Percentiles rank a stretch among this genome's conserved stretches.
Conservation (phyloP, 495 filamentous ascomycete species). For the Monascus purpureus region DNA sequence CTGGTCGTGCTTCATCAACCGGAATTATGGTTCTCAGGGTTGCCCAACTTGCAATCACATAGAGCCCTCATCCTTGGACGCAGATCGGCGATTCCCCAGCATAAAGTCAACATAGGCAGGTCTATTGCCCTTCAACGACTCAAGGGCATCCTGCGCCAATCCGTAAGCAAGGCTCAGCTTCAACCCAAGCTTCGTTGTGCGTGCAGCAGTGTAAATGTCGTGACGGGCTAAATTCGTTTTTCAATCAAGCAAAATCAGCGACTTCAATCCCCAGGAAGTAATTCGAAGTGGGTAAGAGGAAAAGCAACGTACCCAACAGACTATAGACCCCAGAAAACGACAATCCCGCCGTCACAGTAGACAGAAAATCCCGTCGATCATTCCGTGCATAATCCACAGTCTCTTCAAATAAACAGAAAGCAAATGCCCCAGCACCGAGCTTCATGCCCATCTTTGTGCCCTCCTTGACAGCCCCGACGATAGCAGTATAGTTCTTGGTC, state of each 20-base stretch:
- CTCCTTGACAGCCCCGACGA: conserved; percentile 59
- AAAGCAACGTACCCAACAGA: conserved; percentile 52
- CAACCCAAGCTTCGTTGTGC: conserved; percentile 69
- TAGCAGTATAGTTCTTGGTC: conserved; percentile 79
- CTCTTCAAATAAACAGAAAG: conserved; percentile 67
- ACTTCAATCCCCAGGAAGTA: conserved; percentile 6
- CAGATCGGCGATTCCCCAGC: conserved; percentile 23
- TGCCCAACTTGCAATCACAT: no score
- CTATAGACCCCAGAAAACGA: conserved; percentile 77
- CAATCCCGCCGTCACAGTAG: conserved; percentile 65
- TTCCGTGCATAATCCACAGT: conserved; percentile 64
- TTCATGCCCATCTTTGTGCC: conserved; percentile 63
- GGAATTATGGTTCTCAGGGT: no score
- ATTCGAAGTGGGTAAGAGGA: no score
- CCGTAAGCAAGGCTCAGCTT: conserved; percentile 69
- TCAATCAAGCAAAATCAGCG: no score
- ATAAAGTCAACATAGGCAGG: conserved; percentile 61
- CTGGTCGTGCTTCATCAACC: no score
- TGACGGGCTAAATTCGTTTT: conserved; percentile 54
- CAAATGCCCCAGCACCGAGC: conserved; percentile 47
- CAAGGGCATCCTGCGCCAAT: conserved; percentile 59
- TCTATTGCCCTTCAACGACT: conserved; percentile 47
- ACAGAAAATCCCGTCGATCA: conserved; percentile 53
- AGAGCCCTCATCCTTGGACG: conserved; percentile 4
- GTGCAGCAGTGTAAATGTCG: conserved; percentile 65